phyloP scores from a whole-genome alignment of 352 stramenopile genomes.

The Phytophthora cactorum region DNA sequence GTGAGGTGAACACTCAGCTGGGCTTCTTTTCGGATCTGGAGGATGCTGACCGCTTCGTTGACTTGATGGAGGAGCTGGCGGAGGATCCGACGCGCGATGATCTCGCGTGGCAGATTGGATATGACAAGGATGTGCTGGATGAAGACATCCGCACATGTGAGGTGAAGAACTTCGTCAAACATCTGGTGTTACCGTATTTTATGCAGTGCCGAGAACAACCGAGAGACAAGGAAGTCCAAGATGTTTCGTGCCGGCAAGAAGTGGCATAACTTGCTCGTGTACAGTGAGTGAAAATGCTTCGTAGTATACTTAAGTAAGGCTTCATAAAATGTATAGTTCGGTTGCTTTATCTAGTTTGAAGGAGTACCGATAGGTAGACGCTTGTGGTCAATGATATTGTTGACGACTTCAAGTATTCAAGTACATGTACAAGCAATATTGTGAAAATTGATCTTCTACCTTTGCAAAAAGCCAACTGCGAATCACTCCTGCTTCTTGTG shows the following conservation, averaged over 20 bases:
- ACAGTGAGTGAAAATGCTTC: too few species aligned
- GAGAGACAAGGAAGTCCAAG: constrained; percentile 13
- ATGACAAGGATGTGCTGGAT: constrained; percentile 75
- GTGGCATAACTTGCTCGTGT: constrained; percentile 19
- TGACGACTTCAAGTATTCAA: too few species aligned
- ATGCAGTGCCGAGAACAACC: constrained; percentile 20
- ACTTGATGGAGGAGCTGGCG: constrained; percentile 63
- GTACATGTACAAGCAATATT: constrained; percentile 11
- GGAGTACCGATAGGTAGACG: too few species aligned
- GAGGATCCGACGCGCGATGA: constrained; percentile 57
- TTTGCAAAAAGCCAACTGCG: constrained; percentile 15
- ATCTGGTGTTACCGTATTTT: constrained; percentile 74
- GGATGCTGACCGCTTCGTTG: constrained; percentile 54
- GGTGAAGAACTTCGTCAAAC: constrained; percentile 76
- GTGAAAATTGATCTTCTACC: constrained; percentile 7
- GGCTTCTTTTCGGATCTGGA: constrained; percentile 68
- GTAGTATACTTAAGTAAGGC: background rate
- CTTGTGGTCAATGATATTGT: too few species aligned
- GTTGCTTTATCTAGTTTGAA: background rate
- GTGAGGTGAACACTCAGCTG: constrained; percentile 63
- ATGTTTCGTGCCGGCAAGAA: constrained; percentile 28
- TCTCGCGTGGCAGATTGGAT: constrained; percentile 67
- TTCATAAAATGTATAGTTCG: constrained; percentile 6
- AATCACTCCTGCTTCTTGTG: constrained; percentile 45
- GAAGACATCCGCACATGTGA: constrained; percentile 69